Evolutionary conservation across 345 rosid genomes (phyloP), one percentile per base, ranked within the genome.

Genomic region (Brassica nigra): DNA sequence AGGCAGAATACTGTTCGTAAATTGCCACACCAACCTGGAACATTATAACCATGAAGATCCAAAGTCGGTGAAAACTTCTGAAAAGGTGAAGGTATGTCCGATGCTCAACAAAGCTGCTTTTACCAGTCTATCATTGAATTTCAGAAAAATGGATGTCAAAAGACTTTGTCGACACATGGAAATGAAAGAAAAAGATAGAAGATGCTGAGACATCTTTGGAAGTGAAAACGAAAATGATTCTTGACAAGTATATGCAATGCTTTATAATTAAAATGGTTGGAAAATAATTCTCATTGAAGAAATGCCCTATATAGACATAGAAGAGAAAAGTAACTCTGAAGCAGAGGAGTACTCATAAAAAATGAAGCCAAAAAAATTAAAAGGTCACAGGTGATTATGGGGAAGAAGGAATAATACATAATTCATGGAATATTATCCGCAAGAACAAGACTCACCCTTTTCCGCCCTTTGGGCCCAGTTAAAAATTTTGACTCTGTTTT

Each of bases 41-140:
- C 99, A 95, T 95, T 81, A 95, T 77, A 61, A 71, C 87, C 91
- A 95, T 84, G 83, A 95, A 95, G 86, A 95, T 89, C 98, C 99
- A 95, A 54, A 95, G 94, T 57, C 98, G 88, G 75, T 90, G 96
- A 68, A 95, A 95, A 78, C 99, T 95, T 69, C 97, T 87, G 81
- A 90, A 95, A 71, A 95, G 84, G 85, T 95, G 99, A 79, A 95
- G 93, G 86, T 91, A 95, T 67, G 98, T 87, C 70, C 99, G 93
- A 78, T 95, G 99, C 90, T 95, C 99, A 55, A 95, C 98, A 70
- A 95, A 95, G 70, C 95, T 82, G 86, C 97, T 89, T 86, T 95
- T 95, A 55, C 97, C 99, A 68, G 97, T 90, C 99, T 95, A 83
- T 27, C 73, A 81, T 58, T 57, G 42, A 66, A 64, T 70, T 44